Conservation (phyloP, 179 eudicot genomes). For the Heliamphora pulchella region DNA sequence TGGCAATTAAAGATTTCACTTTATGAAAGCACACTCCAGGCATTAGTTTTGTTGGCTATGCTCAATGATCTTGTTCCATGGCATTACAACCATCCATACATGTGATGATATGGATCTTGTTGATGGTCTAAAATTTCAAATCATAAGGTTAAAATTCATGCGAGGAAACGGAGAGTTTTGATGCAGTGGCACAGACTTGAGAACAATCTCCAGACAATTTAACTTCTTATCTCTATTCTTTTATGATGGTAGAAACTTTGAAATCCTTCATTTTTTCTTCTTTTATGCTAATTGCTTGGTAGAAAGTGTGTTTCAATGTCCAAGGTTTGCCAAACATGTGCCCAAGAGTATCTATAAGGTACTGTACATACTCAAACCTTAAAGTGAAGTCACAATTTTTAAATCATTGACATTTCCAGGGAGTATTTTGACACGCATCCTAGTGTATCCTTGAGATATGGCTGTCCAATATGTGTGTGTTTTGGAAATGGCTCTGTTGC, state of each 20-base stretch:
- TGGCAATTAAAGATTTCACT: neutral
- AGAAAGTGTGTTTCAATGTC: neutral
- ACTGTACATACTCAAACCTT: no score
- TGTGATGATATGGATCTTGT: neutral
- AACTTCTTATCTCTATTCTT: neutral
- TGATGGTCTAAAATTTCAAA: no score
- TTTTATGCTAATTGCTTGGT: neutral
- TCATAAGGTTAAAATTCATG: neutral
- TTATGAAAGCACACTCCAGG: no score
- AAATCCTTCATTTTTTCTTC: no score
- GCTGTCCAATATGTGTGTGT: neutral
- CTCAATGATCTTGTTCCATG: neutral
- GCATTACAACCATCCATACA: neutral
- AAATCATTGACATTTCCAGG: neutral
- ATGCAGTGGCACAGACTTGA: neutral
- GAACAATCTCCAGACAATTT: neutral
- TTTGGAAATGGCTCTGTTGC: neutral
- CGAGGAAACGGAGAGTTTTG: neutral
- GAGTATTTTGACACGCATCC: neutral
- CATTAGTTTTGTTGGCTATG: neutral
- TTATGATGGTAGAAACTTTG: no score
- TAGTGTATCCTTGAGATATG: slow-evolving; percentile 2
- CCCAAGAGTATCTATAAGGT: neutral
- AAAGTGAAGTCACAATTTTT: neutral
- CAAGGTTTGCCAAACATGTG: neutral